Evolutionary conservation across 2,329 filamentous ascomycete genomes (phyloP), one percentile per base, ranked within the genome.

Genomic region (Trichoderma sp.): DNA sequence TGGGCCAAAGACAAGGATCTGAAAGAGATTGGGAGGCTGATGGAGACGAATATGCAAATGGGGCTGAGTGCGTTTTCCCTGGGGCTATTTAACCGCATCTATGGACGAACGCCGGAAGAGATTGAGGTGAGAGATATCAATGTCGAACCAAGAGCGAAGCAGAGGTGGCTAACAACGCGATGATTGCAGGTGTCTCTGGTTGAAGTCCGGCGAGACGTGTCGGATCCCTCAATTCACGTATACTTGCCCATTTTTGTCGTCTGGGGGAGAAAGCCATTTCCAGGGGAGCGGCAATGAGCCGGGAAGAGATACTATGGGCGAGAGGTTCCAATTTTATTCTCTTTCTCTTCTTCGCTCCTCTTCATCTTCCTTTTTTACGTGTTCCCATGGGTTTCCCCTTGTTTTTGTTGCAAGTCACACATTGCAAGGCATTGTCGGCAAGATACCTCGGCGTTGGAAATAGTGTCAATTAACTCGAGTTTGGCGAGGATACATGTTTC

Each of bases 161-260:
- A 60, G 35, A 34, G 12, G 15, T 25, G 29, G 22, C 35, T 67
- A n/a, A 68, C 57, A 27, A 53, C 13, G 64, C 53, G 9, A 37
- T 64, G 13, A 27, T 3, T 50, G 84, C 8, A 66, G 83, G 80
- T 86, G 5, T 79, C 78, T 3, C 76, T 86, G 15, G 80, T 86
- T 35, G 78, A 83, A 50, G 83, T 86, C 5, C 79, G 85, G 53
- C 80, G 78, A 68, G 81, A 83, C 35, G 70, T 86, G 4, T 80
- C 79, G 6, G 78, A 87, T 72, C 76, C 77, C 3, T 76, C 76
- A 9, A 79, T 84, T 12, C 84, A 86, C 70, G 79, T 82, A 0
- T 87, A 85, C 68, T 76, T 83, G 69, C 80, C 79, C 29, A 75
- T 84, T n/a, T 80, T 82, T 68, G 81, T 86, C 6, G 82, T 87